A percentile compares a stretch with the other conserved stretches of the same genome.
phyloP scores from a whole-genome alignment of 306 rosid genomes.

The Urtica urens region DNA sequence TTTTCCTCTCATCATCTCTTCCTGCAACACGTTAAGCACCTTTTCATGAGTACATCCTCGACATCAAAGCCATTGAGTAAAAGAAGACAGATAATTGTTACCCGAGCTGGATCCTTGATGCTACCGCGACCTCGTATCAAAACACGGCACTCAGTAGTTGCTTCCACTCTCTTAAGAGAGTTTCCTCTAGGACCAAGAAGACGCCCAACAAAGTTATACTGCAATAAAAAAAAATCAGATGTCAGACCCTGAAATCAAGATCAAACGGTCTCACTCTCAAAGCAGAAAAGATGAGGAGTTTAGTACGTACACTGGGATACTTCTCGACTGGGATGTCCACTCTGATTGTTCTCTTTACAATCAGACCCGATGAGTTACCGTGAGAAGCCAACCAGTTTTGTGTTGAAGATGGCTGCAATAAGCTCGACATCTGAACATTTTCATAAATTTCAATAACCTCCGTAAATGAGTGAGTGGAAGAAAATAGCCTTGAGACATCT shows the following conservation, averaged over 20 bases:
- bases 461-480: background rate
- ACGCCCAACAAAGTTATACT: conserved; percentile 97
- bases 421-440: conserved; percentile 64
- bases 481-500: background rate
- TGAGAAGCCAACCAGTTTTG: conserved; percentile 73
- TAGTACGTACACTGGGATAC: conserved; percentile 57
- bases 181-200: conserved; percentile 98
- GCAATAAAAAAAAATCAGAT: conserved; percentile 17
- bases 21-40: too few species aligned
- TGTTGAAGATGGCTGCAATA: conserved; percentile 57
- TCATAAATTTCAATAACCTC: conserved; percentile 26
- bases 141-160: conserved; percentile 87
- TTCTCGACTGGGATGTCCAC: conserved; percentile 86
- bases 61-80: background rate
- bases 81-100: conserved; percentile 23
- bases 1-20: conserved; percentile 89
- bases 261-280: background rate
- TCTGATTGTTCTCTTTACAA: conserved; percentile 81
- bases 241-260: conserved; percentile 18
- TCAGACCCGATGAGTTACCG: conserved; percentile 71
- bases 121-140: conserved; percentile 97
- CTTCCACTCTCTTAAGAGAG: conserved; percentile 97
- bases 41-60: too few species aligned
- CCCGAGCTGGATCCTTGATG: conserved; percentile 87
- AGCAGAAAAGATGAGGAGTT: conserved; percentile 1